Conservation (phyloP, 2,329 filamentous ascomycete genomes). For the Neofusicoccum laricinum region DNA sequence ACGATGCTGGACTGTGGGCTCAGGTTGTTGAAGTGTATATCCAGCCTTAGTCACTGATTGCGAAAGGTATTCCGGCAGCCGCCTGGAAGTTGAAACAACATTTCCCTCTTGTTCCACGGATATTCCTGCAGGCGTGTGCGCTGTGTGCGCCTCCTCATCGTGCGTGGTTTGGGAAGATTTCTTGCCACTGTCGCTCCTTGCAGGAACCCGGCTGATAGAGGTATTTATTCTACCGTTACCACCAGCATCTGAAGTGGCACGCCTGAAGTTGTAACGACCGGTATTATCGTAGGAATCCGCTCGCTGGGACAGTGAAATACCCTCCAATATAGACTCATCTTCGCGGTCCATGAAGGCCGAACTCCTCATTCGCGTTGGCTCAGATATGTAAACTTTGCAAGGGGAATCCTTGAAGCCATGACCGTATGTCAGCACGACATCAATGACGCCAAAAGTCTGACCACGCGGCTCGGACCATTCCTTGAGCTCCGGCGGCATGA, state of each 20-base stretch:
- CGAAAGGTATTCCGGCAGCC: background rate
- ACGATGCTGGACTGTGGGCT: too few species aligned
- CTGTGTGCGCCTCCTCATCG: background rate
- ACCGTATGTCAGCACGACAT: conserved; percentile 28
- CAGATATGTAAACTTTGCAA: background rate
- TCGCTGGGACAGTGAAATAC: background rate
- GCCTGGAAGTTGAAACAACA: background rate
- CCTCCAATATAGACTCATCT: background rate
- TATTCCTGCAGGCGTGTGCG: background rate
- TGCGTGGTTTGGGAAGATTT: background rate
- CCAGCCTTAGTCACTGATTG: background rate
- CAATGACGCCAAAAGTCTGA: conserved; percentile 35
- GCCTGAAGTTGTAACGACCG: background rate
- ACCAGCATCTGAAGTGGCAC: background rate
- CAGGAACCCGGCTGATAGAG: background rate
- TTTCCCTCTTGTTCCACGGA: background rate
- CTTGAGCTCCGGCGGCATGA: conserved; percentile 34
- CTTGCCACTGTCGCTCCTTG: background rate
- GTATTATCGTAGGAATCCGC: too few species aligned
- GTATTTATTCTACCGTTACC: background rate
- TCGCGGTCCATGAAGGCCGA: background rate
- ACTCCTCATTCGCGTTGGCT: background rate
- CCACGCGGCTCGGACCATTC: conserved; percentile 30
- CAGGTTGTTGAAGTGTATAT: background rate
- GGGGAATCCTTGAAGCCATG: conserved; percentile 11